Conservation (phyloP, 192 early-diverging fungal species). For the Fimicolochytrium jonesii region DNA sequence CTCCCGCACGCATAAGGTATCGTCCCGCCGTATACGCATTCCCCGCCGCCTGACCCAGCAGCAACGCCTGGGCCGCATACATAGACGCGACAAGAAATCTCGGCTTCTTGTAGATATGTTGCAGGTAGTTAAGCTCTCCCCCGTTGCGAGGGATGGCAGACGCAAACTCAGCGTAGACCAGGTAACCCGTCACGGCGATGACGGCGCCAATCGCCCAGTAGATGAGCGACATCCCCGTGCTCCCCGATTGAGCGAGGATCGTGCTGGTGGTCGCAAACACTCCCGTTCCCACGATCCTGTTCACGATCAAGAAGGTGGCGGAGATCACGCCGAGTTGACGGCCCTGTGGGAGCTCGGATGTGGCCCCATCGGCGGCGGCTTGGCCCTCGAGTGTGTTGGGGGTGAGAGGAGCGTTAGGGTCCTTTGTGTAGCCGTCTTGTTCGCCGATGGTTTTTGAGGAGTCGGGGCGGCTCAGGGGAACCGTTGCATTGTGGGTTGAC, state of each 20-base stretch:
- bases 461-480: too few species aligned
- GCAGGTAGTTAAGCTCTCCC: constrained; percentile 48
- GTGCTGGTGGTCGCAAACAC: constrained; percentile 38
- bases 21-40: constrained; percentile 1
- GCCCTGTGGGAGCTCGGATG: background rate
- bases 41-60: constrained; percentile 8
- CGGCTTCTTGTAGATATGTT: constrained; percentile 11
- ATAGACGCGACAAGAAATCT: constrained; percentile 4
- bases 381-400: background rate
- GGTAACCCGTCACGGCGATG: constrained; percentile 30
- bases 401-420: background rate
- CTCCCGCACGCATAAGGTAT: constrained; percentile 1
- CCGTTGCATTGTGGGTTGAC: too few species aligned
- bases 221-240: constrained; percentile 38
- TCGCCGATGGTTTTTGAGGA: too few species aligned
- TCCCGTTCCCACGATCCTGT: constrained; percentile 43
- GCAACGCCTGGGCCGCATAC: constrained; percentile 9
- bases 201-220: constrained; percentile 38
- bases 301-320: constrained; percentile 19
- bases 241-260: constrained; percentile 34
- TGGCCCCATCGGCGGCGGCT: background rate
- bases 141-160: constrained; percentile 44
- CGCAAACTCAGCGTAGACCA: constrained; percentile 25
- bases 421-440: too few species aligned
- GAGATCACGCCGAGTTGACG: constrained; percentile 11